A percentile compares a stretch with the other conserved stretches of the same genome.
Evolutionary conservation across 345 rosid species (phyloP).

Genomic region (Mercurialis annua): DNA sequence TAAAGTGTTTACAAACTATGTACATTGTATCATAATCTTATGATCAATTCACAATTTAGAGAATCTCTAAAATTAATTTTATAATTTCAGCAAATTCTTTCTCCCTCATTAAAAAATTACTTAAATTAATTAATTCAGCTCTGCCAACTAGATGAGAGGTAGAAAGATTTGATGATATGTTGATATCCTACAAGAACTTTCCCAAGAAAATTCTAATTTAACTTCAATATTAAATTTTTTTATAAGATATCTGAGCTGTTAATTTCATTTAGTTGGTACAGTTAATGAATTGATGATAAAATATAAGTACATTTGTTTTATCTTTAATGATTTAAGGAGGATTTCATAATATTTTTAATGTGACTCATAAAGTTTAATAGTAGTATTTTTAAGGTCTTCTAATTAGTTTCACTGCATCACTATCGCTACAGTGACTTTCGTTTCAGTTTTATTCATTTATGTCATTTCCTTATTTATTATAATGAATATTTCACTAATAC

Average conservation of each 20-base stretch:
- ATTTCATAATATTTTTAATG: neutral
- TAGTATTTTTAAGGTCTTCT: too few relatives aligned
- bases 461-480: too few relatives aligned
- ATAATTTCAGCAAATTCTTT: neutral
- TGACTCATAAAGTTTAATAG: too few relatives aligned
- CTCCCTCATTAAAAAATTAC: neutral
- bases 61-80: slow-evolving; percentile 1
- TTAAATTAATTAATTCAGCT: neutral
- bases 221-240: neutral
- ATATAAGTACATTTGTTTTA: neutral
- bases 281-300: neutral
- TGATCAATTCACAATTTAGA: neutral
- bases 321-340: neutral
- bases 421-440: too few relatives aligned
- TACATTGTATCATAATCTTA: slow-evolving; percentile 20
- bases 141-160: neutral
- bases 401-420: too few relatives aligned
- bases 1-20: slow-evolving; percentile 10
- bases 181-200: neutral
- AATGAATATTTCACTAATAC: too few relatives aligned
- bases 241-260: neutral
- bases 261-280: neutral
- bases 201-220: slow-evolving; percentile 2
- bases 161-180: neutral
- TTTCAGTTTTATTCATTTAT: too few relatives aligned